Evolutionary conservation across 75 land plant genomes (phyloP), one percentile per base, ranked within the genome.

Genomic region (Pinus albicaulis): DNA sequence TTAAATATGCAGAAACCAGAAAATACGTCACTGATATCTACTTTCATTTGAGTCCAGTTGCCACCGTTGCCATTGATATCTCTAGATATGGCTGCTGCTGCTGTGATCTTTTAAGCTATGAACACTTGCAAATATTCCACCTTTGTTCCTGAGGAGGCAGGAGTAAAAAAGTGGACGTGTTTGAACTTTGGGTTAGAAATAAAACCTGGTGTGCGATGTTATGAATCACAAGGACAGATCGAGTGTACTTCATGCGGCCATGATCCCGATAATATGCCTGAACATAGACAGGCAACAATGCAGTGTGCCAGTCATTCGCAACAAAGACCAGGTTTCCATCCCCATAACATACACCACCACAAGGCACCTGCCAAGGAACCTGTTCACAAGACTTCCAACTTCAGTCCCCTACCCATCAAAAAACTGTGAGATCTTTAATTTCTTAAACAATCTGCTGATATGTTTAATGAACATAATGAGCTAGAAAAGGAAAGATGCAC

Each of bases 231-330:
- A 95, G 89, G 57, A 92, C 83, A 57, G 91, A 94, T 75, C 99
- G 91, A 24, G 95, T 71, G 76, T 83, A 97, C 57, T 76, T 72
- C 99, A 97, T 97, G 20, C 85, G 36, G 10, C 93, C 93, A 84
- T 89, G 78, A 87, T 97, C 99, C 48, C 95, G 92, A 82, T 97
- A 97, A 70, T 94, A 95, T 71, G 99, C 99, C 76, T 95, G 90
- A 76, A 97, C 79, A 73, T 97, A 97, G n/a, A 95, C 98, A n/a
- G 99, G 99, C 69, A 97, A 64, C 82, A 97, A 71, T 15, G 99
- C 98, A 63, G 98, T 95, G 68, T 97, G 99, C 99, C 99, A 97
- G 80, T 97, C 99, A 84, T 97, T 97, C 19, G 99, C 95, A 79
- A 97, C 83, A 76, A 95, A 97, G 17, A 92, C 95, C 63, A 97